Conservation (phyloP, 306 rosid genomes). For the Glycine tomentella region DNA sequence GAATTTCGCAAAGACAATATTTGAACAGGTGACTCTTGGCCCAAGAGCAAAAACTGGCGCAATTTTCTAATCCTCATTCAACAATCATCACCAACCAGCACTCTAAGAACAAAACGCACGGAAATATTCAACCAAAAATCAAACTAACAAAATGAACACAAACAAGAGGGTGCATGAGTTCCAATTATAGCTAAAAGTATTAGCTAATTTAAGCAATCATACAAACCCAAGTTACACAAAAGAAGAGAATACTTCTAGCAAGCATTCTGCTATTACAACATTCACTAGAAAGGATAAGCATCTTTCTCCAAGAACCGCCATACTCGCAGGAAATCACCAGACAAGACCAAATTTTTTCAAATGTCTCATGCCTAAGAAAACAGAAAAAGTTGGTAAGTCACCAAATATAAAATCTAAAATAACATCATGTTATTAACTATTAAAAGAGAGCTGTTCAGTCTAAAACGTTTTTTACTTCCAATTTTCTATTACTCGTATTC, state of each 20-base stretch:
- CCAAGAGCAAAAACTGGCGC: no score
- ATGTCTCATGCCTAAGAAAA: slow-evolving; percentile 63
- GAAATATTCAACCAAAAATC: slow-evolving; percentile 33
- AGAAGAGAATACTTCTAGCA: slow-evolving; percentile 60
- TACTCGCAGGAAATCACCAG: slow-evolving; percentile 41
- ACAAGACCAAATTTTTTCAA: slow-evolving; percentile 47
- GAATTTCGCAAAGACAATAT: no score
- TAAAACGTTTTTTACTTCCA: no score
- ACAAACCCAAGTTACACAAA: no score
- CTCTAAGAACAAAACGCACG: slow-evolving; percentile 10
- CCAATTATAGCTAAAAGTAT: slow-evolving; percentile 63
- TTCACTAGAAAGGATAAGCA: slow-evolving; percentile 53
- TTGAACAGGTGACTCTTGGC: no score
- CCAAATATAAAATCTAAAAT: background rate
- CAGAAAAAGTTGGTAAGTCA: slow-evolving; percentile 32
- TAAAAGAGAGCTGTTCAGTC: no score
- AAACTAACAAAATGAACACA: slow-evolving; percentile 45
- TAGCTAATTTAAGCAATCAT: no score
- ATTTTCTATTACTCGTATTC: no score
- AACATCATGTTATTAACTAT: background rate
- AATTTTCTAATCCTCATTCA: no score
- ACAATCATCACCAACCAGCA: no score
- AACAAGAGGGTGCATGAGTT: slow-evolving; percentile 42
- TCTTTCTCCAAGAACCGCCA: slow-evolving; percentile 54
- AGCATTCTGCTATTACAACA: slow-evolving; percentile 63